Evolutionary conservation across 495 filamentous ascomycete species (phyloP), one percentile per base, ranked within the genome.

Genomic region (Glarea lozoyensis): DNA sequence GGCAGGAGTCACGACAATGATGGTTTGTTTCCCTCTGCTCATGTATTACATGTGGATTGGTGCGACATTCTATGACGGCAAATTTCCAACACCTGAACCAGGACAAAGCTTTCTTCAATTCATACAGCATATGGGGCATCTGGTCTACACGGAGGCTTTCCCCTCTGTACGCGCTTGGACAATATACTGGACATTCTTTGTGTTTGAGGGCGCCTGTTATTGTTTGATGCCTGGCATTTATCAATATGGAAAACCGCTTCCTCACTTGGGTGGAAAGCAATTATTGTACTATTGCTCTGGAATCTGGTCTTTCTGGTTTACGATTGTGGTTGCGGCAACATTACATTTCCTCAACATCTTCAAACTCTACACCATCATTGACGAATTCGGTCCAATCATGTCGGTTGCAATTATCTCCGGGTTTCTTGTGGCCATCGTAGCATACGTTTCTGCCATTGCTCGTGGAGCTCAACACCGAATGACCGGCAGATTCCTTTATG

Each of bases 1-100:
- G 1, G 65, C 64, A 37, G 89, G 89, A 42, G 79, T 87, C 18
- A 60, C 67, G 16, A 67, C 78, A 40, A 86, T 94, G 77, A 98
- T 98, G 87, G 69, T 92, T 46, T 81, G 79, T 35, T 98, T 96
- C 62, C 92, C 92, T 10, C 25, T 83, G 32, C 70, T 98, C 48
- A 98, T 98, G 92, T 96, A 83, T 69, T 96, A 94, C 68, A 90
- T 98, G 86, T 98, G 90, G 90, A 81, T 94, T 58, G 92, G 92
- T 21, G 85, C 89, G 29, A 86, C 79, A 34, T 90, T 88, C 62
- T 98, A 94, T 60, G 67, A 86, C 63, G 88, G 88, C 47, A 78
- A 84, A 48, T 70, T 93, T 45, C 90, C 90, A 16, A 62, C 62
- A 40, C 84, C 76, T 20, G 63, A 64, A n/a, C 57, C 70, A 38